phyloP scores from a whole-genome alignment of 2,329 filamentous ascomycete species.

The Botrytis tulipae region DNA sequence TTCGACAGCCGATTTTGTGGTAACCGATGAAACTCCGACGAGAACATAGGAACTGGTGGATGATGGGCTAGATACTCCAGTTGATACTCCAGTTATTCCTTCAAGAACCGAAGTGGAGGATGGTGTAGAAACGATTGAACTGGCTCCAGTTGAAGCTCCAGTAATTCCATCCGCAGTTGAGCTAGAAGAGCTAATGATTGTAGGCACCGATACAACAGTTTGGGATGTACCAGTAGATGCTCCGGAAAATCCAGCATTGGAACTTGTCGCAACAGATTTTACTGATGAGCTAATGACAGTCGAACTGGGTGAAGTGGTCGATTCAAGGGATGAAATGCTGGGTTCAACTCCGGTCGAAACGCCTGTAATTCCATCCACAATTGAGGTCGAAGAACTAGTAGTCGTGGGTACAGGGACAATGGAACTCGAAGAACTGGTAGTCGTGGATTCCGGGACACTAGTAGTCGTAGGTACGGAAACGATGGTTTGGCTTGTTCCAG shows the following conservation, averaged over 20 bases:
- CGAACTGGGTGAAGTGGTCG: neutral
- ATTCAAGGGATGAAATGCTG: neutral
- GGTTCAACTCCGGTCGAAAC: slow-evolving; percentile 2
- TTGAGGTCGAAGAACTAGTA: neutral
- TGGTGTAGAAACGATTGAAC: neutral
- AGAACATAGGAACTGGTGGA: slow-evolving; percentile 9
- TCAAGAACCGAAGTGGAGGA: neutral
- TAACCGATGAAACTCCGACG: slow-evolving; percentile 5
- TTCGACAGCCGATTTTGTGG: neutral
- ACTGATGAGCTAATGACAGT: neutral
- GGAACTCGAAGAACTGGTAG: neutral
- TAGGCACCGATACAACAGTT: neutral
- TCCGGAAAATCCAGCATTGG: neutral
- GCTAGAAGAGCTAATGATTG: neutral
- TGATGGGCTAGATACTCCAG: neutral
- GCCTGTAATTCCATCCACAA: neutral
- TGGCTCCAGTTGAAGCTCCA: neutral
- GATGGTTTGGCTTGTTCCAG: slow-evolving; percentile 21
- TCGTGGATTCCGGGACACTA: neutral
- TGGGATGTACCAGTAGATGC: slow-evolving; percentile 15
- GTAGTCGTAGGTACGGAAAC: slow-evolving; percentile 17
- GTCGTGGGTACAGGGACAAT: neutral
- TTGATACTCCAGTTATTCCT: neutral
- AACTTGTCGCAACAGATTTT: neutral
- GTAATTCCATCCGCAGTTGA: neutral